phyloP scores from a whole-genome alignment of 2,329 filamentous ascomycete genomes.

The Trichoderma sp. region DNA sequence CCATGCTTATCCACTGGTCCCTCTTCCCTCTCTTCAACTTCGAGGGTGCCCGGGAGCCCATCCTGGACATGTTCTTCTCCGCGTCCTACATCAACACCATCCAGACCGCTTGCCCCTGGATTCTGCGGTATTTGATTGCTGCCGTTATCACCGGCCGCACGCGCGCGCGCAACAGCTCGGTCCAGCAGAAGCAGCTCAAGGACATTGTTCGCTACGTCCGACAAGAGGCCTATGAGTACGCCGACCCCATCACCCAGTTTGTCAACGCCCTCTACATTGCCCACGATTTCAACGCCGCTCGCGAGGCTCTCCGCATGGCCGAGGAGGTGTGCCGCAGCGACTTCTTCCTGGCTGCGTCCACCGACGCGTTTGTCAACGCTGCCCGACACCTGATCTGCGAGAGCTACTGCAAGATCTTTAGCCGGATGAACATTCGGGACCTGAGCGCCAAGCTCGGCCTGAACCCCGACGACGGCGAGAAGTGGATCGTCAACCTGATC shows the following conservation, averaged over 20 bases:
- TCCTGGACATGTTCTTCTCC: conserved; percentile 97
- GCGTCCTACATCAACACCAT: conserved; percentile 99
- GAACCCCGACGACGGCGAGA: conserved; percentile 93
- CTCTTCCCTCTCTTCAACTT: conserved; percentile 99
- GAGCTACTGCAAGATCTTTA: conserved; percentile 99
- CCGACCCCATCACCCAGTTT: conserved; percentile 93
- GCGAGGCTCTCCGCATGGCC: conserved; percentile 82
- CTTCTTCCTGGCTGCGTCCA: conserved; percentile 88
- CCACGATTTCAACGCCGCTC: conserved; percentile 85
- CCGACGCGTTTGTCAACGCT: conserved; percentile 89
- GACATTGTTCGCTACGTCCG: conserved; percentile 93
- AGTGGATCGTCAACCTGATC: conserved; percentile 99
- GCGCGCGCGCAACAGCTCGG: conserved; percentile 76
- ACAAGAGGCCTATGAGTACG: conserved; percentile 98
- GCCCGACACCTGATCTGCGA: conserved; percentile 97
- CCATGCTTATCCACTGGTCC: conserved; percentile 97
- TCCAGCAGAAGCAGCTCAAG: conserved; percentile 98
- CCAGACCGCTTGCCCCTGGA: conserved; percentile 96
- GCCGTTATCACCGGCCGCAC: conserved; percentile 92
- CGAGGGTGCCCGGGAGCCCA: conserved; percentile 83
- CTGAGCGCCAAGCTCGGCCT: conserved; percentile 89
- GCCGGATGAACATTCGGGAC: conserved; percentile 97
- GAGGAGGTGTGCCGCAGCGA: conserved; percentile 90
- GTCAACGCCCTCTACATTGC: conserved; percentile 93
- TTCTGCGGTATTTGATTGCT: conserved; percentile 88